Base-by-base conservation (phyloP, 148 eudicot species). In the Cornus florida region DNA sequence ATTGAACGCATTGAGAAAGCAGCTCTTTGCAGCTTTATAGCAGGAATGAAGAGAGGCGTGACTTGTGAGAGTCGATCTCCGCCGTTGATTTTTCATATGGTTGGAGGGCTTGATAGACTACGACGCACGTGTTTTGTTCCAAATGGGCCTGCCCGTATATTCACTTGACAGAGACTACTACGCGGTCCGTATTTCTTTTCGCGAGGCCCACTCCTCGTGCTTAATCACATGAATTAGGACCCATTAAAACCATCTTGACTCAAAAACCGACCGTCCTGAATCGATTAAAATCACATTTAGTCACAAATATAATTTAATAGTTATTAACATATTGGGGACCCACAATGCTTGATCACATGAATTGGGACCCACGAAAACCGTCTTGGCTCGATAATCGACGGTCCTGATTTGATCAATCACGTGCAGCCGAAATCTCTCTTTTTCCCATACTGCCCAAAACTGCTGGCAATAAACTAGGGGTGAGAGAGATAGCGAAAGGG, bases 1-100 rank as follows among this genome's bases (percentile, higher is more conserved):
- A 32, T 23, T 1, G 1, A 20, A 28, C 6, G 17, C 48, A 43
- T 43, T 43, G 64, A 48, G 19, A 24, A 43, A 28, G 70, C n/a
- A 53, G 80, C 53, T 64, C 56, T 14, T 23, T 38, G 31, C 73
- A 67, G 69, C 53, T 82, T 70, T 70, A 70, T 70, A 70, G 72
- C 22, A 5, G n/a, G 7, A 69, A 22, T 14, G 14, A 70, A 38
- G 53, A 22, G 14, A 67, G 70, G 16, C 8, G 4, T 28, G 43
- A 67, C 32, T 6, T 14, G 35, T 69, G 43, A 69, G 71, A 33
- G 16, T 32, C 16, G 43, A 69, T 69, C 71, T 28, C 20, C 4
- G 43, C 71, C 71, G 46, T 69, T 69, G 71, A 32, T 31, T 33
- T 31, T 12, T 24, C 14, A 32, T 10, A 16, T 41, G 46, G 13